Conservation (phyloP, 352 stramenopile species). For the Globisporangium lucens region DNA sequence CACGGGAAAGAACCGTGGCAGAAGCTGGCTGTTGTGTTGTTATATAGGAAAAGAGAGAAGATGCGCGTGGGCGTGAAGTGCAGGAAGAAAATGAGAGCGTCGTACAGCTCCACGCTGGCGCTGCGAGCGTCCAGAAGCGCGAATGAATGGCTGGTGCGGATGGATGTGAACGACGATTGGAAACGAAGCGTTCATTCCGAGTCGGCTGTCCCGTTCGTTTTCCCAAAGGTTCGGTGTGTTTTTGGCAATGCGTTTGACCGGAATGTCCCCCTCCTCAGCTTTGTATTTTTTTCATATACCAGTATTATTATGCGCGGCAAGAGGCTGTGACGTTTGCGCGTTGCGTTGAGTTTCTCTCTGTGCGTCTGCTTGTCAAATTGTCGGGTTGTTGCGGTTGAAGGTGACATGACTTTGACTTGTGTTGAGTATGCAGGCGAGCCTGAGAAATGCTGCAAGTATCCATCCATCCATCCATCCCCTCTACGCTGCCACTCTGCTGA, state of each 20-base stretch:
- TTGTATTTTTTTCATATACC: constrained; percentile 11
- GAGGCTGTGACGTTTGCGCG: background rate
- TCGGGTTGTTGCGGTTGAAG: background rate
- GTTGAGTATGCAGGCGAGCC: background rate
- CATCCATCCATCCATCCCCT: constrained; percentile 3
- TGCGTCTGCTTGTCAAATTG: constrained; percentile 4
- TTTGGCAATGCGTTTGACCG: constrained; percentile 1
- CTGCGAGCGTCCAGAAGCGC: constrained; percentile 15
- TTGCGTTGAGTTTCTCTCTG: background rate
- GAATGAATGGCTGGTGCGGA: constrained; percentile 20
- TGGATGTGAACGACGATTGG: constrained; percentile 24
- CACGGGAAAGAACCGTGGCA: constrained; percentile 33
- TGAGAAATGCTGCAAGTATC: constrained; percentile 2
- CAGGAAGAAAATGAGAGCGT: constrained; percentile 13
- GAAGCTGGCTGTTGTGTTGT: constrained; percentile 7
- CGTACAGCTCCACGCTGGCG: constrained; percentile 23
- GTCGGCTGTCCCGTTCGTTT: constrained; percentile 2
- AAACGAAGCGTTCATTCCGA: constrained; percentile 32
- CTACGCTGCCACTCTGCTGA: constrained; percentile 1
- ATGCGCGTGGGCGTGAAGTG: constrained; percentile 8
- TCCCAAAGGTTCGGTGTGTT: background rate
- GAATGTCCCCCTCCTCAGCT: constrained; percentile 5
- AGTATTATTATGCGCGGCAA: constrained; percentile 2
- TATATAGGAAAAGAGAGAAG: constrained; percentile 15
- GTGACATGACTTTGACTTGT: background rate